A percentile compares a stretch with the other conserved stretches of the same genome.
phyloP scores from a whole-genome alignment of 2,329 filamentous ascomycete genomes.

The Phialophora macrospora region DNA sequence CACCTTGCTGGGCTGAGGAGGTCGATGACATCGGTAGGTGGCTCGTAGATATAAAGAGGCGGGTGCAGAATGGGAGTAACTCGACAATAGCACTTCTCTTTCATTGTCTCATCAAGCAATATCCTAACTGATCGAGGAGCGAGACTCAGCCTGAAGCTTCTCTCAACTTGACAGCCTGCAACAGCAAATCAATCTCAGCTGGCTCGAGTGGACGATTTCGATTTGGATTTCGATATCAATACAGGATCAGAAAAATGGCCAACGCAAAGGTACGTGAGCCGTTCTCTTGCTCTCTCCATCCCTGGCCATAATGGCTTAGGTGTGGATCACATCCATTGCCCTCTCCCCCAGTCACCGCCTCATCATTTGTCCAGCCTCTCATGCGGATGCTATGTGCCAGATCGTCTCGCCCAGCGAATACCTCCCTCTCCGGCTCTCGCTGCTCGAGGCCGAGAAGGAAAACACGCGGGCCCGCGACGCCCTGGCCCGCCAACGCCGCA shows the following conservation, averaged over 20 bases:
- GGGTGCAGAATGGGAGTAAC: not conserved
- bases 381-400: not conserved
- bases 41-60: conserved; percentile 6
- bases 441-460: conserved; percentile 34
- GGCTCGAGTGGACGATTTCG: not conserved
- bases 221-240: not conserved
- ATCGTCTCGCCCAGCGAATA: conserved; percentile 23
- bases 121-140: not conserved
- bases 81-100: not conserved
- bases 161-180: not conserved
- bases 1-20: not conserved
- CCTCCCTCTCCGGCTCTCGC: conserved; percentile 28
- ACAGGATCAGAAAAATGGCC: conserved; percentile 10
- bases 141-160: not conserved
- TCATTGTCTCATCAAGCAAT: not conserved
- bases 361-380: not conserved
- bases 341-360: not conserved
- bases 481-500: conserved; percentile 23
- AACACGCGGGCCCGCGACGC: conserved; percentile 30
- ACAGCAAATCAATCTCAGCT: not conserved
- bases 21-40: not conserved
- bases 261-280: conserved; percentile 10
- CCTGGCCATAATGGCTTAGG: not conserved
- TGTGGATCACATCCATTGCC: not conserved
- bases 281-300: not conserved